Evolutionary conservation across 1,139 yeast species (phyloP).

Genomic region (Sugiyamaella paludigena): DNA sequence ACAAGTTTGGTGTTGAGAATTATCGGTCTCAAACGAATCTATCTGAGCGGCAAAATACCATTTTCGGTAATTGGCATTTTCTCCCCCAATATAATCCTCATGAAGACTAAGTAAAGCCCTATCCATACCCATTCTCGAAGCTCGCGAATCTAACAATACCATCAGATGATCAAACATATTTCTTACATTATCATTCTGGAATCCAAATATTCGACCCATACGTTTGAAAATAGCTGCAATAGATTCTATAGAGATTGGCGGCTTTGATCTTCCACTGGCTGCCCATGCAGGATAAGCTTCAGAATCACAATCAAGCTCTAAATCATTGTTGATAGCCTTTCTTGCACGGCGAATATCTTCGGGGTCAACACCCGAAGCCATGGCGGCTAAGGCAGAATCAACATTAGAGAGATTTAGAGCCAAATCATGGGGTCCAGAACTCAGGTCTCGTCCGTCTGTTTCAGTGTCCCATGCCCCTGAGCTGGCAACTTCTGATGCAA

Average conservation of each 20-base stretch:
- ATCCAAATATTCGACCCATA: slow-evolving; percentile 63
- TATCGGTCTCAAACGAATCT: slow-evolving; percentile 38
- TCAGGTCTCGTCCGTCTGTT: slow-evolving; percentile 6
- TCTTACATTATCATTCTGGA: slow-evolving; percentile 72
- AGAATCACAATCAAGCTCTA: not conserved
- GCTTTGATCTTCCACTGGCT: slow-evolving; percentile 11
- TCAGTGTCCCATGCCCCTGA: slow-evolving; percentile 5
- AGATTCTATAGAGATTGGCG: slow-evolving; percentile 47
- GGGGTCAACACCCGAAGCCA: not conserved
- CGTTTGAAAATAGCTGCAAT: slow-evolving; percentile 64
- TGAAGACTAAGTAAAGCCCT: slow-evolving; percentile 68
- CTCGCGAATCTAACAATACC: slow-evolving; percentile 72
- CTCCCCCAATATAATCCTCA: slow-evolving; percentile 76
- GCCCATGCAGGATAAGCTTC: slow-evolving; percentile 9
- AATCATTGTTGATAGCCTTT: not conserved
- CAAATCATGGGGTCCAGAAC: not conserved
- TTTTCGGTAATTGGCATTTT: slow-evolving; percentile 59
- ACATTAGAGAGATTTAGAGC: not conserved
- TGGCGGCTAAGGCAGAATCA: slow-evolving; percentile 1
- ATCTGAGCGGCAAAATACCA: slow-evolving; percentile 72
- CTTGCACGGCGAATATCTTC: slow-evolving; percentile 2
- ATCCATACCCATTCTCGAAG: slow-evolving; percentile 70
- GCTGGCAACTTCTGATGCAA: not conserved
- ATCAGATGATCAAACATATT: slow-evolving; percentile 74
- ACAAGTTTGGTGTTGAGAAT: not conserved